A percentile compares a stretch with the other conserved stretches of the same genome.
These are phyloP conservation scores for Medicago truncatula DNA, from an alignment of 306 rosid species.

Conservation along the genomic window DNA sequence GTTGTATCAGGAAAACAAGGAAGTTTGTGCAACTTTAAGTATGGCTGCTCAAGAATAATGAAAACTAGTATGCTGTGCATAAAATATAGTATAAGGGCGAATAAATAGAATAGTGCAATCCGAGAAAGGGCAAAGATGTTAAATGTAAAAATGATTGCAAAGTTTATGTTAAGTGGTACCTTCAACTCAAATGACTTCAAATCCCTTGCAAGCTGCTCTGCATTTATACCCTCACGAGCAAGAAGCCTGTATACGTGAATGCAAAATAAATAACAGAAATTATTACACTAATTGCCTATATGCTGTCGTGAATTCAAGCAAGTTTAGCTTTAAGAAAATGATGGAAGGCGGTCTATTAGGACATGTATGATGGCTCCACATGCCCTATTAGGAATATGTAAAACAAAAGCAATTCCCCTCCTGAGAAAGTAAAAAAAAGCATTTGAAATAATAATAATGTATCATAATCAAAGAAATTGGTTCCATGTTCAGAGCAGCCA, in stretches of 20 bases:
- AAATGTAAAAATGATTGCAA: constrained; percentile 8
- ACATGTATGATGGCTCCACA: background rate
- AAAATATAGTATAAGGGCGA: constrained; percentile 4
- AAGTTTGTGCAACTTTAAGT: constrained; percentile 1
- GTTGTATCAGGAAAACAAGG: constrained; percentile 34
- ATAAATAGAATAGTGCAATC: constrained; percentile 33
- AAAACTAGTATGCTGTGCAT: constrained; percentile 19
- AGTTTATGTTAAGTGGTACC: constrained; percentile 47
- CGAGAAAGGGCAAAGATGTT: constrained; percentile 27
- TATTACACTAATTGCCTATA: background rate
- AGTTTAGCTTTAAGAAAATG: constrained; percentile 22
- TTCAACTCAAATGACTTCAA: constrained; percentile 96
- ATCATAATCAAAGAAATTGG: background rate
- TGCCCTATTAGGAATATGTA: background rate
- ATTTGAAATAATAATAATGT: background rate
- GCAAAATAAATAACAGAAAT: constrained; percentile 18
- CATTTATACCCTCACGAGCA: constrained; percentile 98
- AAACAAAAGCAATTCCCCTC: background rate
- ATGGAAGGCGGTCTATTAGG: background rate
- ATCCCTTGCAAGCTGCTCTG: constrained; percentile 99
- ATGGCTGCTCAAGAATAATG: constrained; percentile 26
- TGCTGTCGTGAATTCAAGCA: background rate
- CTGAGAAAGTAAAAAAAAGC: background rate
- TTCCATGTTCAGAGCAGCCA: too few species aligned
- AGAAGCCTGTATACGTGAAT: constrained; percentile 74